A percentile compares a stretch with the other conserved stretches of the same genome.
phyloP scores from a whole-genome alignment of 2,329 filamentous ascomycete species.

The Neopestalotiopsis clavispora region DNA sequence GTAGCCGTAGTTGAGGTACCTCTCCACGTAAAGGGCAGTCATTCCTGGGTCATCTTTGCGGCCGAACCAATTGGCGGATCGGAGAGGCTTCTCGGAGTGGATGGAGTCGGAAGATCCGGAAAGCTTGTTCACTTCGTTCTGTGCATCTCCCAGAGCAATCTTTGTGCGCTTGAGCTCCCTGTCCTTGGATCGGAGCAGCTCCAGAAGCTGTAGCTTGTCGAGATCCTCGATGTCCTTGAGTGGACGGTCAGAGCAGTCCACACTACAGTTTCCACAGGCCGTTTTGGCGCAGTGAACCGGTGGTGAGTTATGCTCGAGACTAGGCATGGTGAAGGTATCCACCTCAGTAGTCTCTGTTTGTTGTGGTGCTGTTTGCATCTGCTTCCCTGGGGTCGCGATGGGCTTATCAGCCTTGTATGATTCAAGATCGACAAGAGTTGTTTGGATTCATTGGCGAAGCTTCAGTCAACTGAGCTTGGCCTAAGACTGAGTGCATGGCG shows the following conservation, averaged over 20 bases:
- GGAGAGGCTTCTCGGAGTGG: conserved; percentile 9
- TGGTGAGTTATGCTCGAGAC: background rate
- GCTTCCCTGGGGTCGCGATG: background rate
- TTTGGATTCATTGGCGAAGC: background rate
- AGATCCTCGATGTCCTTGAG: conserved; percentile 7
- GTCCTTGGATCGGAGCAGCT: background rate
- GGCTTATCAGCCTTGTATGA: background rate
- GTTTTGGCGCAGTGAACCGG: background rate
- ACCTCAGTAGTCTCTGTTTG: background rate
- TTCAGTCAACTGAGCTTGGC: background rate
- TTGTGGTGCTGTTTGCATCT: background rate
- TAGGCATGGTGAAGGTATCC: background rate
- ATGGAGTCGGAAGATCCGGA: conserved; percentile 24
- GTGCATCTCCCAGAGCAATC: background rate
- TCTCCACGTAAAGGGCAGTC: conserved; percentile 53
- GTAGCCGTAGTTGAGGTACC: conserved; percentile 55
- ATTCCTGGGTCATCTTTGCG: conserved; percentile 45
- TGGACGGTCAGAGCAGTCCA: background rate
- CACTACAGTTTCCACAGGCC: background rate
- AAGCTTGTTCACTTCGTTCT: conserved; percentile 39
- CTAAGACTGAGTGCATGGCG: background rate
- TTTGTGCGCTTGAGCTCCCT: background rate
- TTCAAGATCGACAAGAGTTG: background rate
- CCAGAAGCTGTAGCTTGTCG: conserved; percentile 1
- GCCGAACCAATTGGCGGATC: conserved; percentile 44